Base-by-base conservation (phyloP, 768 basidiomycete genomes). In the Artomyces pyxidatus region DNA sequence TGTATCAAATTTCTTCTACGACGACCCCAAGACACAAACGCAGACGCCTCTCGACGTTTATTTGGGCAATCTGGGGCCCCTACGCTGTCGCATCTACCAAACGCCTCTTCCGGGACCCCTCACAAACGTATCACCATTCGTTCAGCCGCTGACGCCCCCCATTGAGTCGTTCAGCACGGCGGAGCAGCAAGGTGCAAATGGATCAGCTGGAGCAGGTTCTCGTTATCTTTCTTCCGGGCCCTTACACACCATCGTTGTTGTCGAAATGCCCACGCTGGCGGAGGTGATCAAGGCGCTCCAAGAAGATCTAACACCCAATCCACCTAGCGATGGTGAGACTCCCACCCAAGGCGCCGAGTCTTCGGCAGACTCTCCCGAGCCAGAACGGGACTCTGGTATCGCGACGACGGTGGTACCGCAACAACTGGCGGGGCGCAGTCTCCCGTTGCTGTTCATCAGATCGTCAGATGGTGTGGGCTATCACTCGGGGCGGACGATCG, bases 1-100 rank as follows among this genome's bases (percentile, higher is more conserved):
- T 0, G 83, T 93, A 11, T 87, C 89, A 46, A 87, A 92, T 63
- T 93, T 92, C 69, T 91, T 88, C 63, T 89, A 85, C 58, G 76
- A 83, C 45, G 77, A 91, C 56, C 80, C 80, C 22, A 78, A 78
- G 59, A 78, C 80, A 8, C 70, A 72, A 44, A 65, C 70, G 26
- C 81, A 81, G 48, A 75, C 74, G n/a, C 80, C 92, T 1, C 74
- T 95, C 37, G 85, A 91, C 56, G 81, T 95, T 17, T 95, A 92
- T 68, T 77, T 96, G 7, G 92, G 93, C 25, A 88, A 85, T 54
- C 73, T 95, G 17, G 93, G 93, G 7, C 93, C 93, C 12, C 75
- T 96, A 37, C 75, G 72, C n/a, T 72, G 81, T 45, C 81, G 86
- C 17, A 77, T 84, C 40, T 93, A 85, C 65, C 85, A 86, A 54